Evolutionary conservation across 2,329 filamentous ascomycete species (phyloP), one percentile per base, ranked within the genome.

Genomic region (Parascedosporium putredinis): DNA sequence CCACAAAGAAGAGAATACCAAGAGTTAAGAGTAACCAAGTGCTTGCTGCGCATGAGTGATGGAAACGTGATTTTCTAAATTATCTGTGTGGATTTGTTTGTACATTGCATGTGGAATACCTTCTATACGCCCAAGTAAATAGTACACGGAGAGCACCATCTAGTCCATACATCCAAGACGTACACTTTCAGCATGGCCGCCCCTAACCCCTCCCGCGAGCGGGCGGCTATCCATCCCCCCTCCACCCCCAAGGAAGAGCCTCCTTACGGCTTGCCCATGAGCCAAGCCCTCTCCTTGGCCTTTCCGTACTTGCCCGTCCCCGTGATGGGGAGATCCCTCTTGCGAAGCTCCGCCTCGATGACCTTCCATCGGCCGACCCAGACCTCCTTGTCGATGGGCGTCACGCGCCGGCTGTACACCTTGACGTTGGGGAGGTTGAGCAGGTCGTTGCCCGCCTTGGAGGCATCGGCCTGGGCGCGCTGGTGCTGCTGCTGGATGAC

Each of bases 281-380:
- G 54, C 62, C 69, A 70, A n/a, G 63, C 55, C 49, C 64, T 58
- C 62, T 76, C 72, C 59, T 61, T 69, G 55, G 67, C 67, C 60
- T 65, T 67, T 12, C 60, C 55, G 45, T 65, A 55, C 6, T 63
- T 62, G 7, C 62, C 64, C 45, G 68, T 67, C 2, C 78, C 78
- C 3, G 68, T 70, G 14, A 79, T 67, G 6, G 83, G 79, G 56
- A 90, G 63, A 14, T 75, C 76, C 50, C 82, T 72, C 61, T 76
- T 73, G 59, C 67, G 67, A 54, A 91, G 70, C 65, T 88, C 84
- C 59, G 81, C 70, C 63, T 86, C 76, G 59, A 91, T 87, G 46
- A 89, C 65, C 78, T 93, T 93, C 79, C 84, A 86, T 59, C 86
- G 74, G 24, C 88, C 88, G 38, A 86, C 63, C 45, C 78, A 73